Evolutionary conservation across 805 yeast species (phyloP).

Genomic region (Myxozyma nipponensis): DNA sequence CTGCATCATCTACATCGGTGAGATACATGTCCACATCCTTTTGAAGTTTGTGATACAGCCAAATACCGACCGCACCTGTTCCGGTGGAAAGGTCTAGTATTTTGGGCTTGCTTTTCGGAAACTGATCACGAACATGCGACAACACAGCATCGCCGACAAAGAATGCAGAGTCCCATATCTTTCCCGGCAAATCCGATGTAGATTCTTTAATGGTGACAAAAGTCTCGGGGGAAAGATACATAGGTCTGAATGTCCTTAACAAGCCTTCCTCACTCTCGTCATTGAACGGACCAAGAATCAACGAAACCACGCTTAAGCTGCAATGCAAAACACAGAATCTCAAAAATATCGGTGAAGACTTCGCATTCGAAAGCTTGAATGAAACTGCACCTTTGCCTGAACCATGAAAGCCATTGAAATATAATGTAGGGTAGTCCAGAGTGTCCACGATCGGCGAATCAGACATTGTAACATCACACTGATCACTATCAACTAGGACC

Average conservation of each 20-base stretch:
- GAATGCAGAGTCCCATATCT: slow-evolving; percentile 26
- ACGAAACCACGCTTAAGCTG: slow-evolving; percentile 8
- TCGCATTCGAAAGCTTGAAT: background rate
- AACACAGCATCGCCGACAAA: slow-evolving; percentile 10
- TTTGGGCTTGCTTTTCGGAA: background rate
- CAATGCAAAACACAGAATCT: background rate
- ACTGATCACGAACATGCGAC: background rate
- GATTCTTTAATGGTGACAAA: slow-evolving; percentile 14
- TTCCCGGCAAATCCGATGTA: slow-evolving; percentile 23
- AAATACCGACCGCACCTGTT: slow-evolving; percentile 24
- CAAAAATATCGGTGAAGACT: slow-evolving; percentile 2
- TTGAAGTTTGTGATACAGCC: background rate
- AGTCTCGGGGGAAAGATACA: background rate
- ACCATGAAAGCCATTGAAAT: slow-evolving; percentile 13
- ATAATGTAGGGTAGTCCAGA: slow-evolving; percentile 13
- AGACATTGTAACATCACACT: background rate
- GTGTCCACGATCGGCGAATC: background rate
- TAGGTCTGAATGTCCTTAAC: slow-evolving; percentile 7
- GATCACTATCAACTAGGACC: slow-evolving; percentile 1
- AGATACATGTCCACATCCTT: slow-evolving; percentile 1
- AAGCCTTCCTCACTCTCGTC: background rate
- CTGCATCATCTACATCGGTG: slow-evolving; percentile 20
- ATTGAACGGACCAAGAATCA: slow-evolving; percentile 19
- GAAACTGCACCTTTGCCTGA: slow-evolving; percentile 14
- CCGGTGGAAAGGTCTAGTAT: slow-evolving; percentile 24